Percentiles rank a stretch among this genome's conserved stretches.
Conservation (phyloP, 2,329 filamentous ascomycete genomes). For the Fusarium nygamai region DNA sequence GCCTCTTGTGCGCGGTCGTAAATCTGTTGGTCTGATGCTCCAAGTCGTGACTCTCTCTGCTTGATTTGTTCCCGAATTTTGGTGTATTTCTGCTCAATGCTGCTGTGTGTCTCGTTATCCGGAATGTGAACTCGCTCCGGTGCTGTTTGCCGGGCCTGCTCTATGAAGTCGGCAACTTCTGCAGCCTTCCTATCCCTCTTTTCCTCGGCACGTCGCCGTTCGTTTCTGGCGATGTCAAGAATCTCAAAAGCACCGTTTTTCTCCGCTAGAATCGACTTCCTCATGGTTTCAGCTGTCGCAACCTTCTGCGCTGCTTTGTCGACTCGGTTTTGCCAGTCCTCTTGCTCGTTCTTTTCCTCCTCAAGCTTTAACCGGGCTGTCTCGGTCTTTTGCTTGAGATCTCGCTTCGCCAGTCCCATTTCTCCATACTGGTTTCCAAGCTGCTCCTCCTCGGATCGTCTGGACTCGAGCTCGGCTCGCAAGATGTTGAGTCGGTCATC, state of each 20-base stretch:
- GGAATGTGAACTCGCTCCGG: slow-evolving; percentile 69
- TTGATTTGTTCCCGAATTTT: slow-evolving; percentile 68
- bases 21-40: slow-evolving; percentile 73
- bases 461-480: slow-evolving; percentile 64
- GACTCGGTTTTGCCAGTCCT: slow-evolving; percentile 58
- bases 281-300: slow-evolving; percentile 57
- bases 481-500: slow-evolving; percentile 73
- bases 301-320: slow-evolving; percentile 66
- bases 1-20: slow-evolving; percentile 58
- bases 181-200: slow-evolving; percentile 59
- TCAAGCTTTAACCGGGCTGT: slow-evolving; percentile 51
- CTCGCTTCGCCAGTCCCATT: slow-evolving; percentile 59
- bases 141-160: slow-evolving; percentile 64
- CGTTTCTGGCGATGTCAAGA: slow-evolving; percentile 59
- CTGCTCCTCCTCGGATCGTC: slow-evolving; percentile 59
- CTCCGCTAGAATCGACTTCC: slow-evolving; percentile 63
- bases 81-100: slow-evolving; percentile 63
- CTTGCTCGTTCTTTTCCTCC: slow-evolving; percentile 48
- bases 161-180: slow-evolving; percentile 63
- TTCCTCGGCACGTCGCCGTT: slow-evolving; percentile 56
- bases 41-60: slow-evolving; percentile 65
- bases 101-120: slow-evolving; percentile 69
- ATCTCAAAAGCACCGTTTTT: slow-evolving; percentile 70
- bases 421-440: slow-evolving; percentile 66
- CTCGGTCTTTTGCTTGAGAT: slow-evolving; percentile 57